These are phyloP conservation scores for Polyporus arcularius DNA, from an alignment of 768 basidiomycete genomes.

Conservation along the genomic window DNA sequence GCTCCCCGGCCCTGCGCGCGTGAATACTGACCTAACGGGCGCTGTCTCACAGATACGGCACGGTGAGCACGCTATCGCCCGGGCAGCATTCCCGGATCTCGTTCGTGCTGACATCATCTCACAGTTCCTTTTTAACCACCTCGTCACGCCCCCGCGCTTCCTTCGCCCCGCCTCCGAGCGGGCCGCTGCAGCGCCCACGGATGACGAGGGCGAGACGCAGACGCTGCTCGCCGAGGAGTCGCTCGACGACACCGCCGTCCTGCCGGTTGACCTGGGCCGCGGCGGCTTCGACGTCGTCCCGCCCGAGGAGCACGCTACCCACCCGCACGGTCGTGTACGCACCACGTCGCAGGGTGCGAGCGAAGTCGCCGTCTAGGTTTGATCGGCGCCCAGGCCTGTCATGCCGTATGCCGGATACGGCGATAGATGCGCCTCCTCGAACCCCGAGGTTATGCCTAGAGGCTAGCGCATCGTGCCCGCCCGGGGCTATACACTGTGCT, in stretches of 20 bases:
- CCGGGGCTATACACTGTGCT: not conserved
- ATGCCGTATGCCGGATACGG: not conserved
- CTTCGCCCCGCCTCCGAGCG: slow-evolving; percentile 45
- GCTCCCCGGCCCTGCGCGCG: slow-evolving; percentile 8
- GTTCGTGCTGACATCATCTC: slow-evolving; percentile 8
- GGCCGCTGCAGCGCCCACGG: slow-evolving; percentile 7
- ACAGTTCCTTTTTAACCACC: slow-evolving; percentile 89
- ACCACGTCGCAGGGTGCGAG: not conserved
- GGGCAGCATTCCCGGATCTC: slow-evolving; percentile 4
- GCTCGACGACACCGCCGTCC: slow-evolving; percentile 79
- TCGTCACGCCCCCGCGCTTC: slow-evolving; percentile 69
- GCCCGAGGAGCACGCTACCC: slow-evolving; percentile 20
- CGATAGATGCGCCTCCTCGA: not conserved
- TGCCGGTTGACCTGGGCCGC: slow-evolving; percentile 81
- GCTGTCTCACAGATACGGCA: slow-evolving; percentile 67
- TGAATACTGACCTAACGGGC: slow-evolving; percentile 6
- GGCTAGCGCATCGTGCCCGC: not conserved
- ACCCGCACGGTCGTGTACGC: not conserved
- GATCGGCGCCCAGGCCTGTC: not conserved
- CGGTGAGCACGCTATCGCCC: slow-evolving; percentile 42
- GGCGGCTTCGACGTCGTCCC: slow-evolving; percentile 84
- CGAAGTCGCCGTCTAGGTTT: slow-evolving; percentile 2
- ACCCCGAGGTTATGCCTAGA: not conserved
- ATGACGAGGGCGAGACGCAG: slow-evolving; percentile 31
- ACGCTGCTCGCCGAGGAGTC: slow-evolving; percentile 60